Percentiles rank a stretch among this genome's conserved stretches.
Conservation (phyloP, 2,329 filamentous ascomycete species). For the Neopestalotiopsis sp. region DNA sequence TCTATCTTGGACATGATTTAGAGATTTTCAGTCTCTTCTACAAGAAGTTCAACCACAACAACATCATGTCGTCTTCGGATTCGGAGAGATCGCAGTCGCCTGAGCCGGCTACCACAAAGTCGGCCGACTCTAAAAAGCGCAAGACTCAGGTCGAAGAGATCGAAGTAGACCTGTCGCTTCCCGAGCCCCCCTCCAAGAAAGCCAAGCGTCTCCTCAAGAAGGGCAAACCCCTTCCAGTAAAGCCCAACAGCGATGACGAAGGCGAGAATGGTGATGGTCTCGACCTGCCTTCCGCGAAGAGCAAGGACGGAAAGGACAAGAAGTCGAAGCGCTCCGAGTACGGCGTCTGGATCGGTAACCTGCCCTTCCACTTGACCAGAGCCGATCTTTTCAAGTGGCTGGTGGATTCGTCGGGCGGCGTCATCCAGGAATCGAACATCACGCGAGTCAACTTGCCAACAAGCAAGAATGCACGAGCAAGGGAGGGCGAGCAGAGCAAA, state of each 20-base stretch:
- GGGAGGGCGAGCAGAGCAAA: constrained; percentile 23
- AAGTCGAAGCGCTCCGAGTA: constrained; percentile 73
- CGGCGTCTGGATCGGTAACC: constrained; percentile 95
- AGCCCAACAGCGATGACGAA: constrained; percentile 48
- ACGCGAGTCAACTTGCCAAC: constrained; percentile 84
- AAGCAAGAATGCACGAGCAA: constrained; percentile 46
- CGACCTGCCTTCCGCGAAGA: constrained; percentile 28
- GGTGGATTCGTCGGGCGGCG: constrained; percentile 71
- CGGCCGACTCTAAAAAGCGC: constrained; percentile 64
- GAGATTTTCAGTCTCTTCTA: not conserved
- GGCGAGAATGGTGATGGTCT: constrained; percentile 42
- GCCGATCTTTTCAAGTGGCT: constrained; percentile 80
- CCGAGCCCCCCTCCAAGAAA: constrained; percentile 94
- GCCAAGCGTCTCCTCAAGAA: constrained; percentile 90
- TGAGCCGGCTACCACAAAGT: constrained; percentile 10
- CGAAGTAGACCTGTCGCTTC: constrained; percentile 87
- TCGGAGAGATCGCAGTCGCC: constrained; percentile 22
- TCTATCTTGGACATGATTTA: not conserved
- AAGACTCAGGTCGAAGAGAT: constrained; percentile 76
- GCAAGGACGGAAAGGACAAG: constrained; percentile 45
- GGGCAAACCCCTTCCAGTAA: constrained; percentile 63
- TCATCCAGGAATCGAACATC: constrained; percentile 72
- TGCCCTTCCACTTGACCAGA: constrained; percentile 82
- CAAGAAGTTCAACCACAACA: not conserved
- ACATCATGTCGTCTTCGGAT: constrained; percentile 19